Base-by-base conservation (phyloP, 805 yeast species). In the Schwanniomyces pseudopolymorphus region DNA sequence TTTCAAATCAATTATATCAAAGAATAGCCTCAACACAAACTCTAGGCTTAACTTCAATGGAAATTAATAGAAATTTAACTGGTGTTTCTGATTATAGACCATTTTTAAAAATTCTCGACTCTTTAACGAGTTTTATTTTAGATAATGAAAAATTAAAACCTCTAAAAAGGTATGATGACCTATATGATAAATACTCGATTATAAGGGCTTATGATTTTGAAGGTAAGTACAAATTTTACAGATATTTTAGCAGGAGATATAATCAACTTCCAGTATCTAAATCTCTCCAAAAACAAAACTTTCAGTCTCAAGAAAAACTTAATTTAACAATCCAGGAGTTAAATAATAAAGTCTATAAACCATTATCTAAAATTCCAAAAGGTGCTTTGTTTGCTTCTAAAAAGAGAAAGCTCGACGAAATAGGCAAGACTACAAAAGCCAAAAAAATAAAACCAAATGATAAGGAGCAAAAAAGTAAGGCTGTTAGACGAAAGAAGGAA, bases 201-300 rank as follows among this genome's bases (percentile, higher is more conserved):
- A 74, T 85, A 0, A 74, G 86, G 50, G 83, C 84, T 14, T 80
- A 81, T 48, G 95, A 87, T 57, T 82, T 81, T 53, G 83, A 81
- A 48, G 95, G 96, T 0, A 82, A 89, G 52, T 73, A 77, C 47
- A 85, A 87, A 57, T 87, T 81, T 53, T 87, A 80, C 62, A 71
- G 95, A 35, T 83, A 86, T 54, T 70, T 58, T 44, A 55, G 42
- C 37, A 44, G 9, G 31, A 16, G 5, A 42, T 13, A 19, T 31
- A 2, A 31, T 5, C 39, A 20, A 2, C 28, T 36, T 11, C 28
- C 46, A 28, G 36, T 22, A 17, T 38, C 39, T 3, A 38, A 28
- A 31, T 9, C n/a, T 13, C 21, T 28, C 20, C 36, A 22, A 3
- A 22, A 33, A 9, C 11, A 16, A 26, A 41, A 49, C 41, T 25